Percentiles rank a stretch among this genome's conserved stretches.
phyloP scores from a whole-genome alignment of 306 rosid genomes.

The Vigna reflexopilosa region DNA sequence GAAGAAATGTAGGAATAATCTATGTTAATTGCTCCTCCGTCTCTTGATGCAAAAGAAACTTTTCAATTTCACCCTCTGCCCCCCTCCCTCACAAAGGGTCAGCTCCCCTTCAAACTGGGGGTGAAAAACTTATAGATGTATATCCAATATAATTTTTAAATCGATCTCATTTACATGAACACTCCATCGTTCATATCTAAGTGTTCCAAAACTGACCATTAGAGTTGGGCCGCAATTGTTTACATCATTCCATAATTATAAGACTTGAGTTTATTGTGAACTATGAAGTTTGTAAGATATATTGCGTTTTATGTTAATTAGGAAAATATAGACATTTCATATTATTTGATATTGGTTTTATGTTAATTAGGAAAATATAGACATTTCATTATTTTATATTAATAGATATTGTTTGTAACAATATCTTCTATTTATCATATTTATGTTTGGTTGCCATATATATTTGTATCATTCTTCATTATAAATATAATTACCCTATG shows the following conservation, averaged over 20 bases:
- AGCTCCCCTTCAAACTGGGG: background rate
- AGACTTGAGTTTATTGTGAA: constrained; percentile 4
- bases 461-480: too few species aligned
- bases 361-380: too few species aligned
- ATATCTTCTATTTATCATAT: too few species aligned
- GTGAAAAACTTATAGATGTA: background rate
- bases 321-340: too few species aligned
- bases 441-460: too few species aligned
- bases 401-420: too few species aligned
- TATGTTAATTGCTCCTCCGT: constrained; percentile 19
- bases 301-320: too few species aligned
- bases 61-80: background rate
- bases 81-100: constrained; percentile 7
- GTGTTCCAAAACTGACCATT: background rate
- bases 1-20: constrained; percentile 14
- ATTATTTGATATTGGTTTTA: too few species aligned
- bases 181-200: background rate
- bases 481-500: too few species aligned
- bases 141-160: constrained; percentile 6
- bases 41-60: constrained; percentile 3
- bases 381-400: too few species aligned
- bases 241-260: constrained; percentile 8
- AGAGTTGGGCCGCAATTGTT: constrained; percentile 9
- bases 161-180: background rate
- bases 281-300: background rate